Percentiles rank a stretch among this genome's conserved stretches.
phyloP scores from a whole-genome alignment of 768 basidiomycete species.

The Tulasnella sp. region DNA sequence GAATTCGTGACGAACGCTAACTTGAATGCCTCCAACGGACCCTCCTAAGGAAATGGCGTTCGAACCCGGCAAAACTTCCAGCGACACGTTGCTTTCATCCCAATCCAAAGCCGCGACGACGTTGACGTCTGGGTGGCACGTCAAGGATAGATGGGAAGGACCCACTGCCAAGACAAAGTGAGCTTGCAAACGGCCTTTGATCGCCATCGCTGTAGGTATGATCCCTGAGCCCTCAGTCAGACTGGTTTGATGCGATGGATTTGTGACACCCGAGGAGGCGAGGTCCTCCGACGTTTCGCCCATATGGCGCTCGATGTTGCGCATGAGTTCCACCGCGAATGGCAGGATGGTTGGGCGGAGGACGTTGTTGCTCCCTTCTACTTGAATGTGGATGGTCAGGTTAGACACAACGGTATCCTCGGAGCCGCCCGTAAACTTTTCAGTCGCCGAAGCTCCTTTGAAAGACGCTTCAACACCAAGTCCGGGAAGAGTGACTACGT shows the following conservation, averaged over 20 bases:
- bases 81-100: slow-evolving; percentile 89
- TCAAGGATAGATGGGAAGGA: slow-evolving; percentile 77
- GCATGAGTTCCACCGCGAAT: slow-evolving; percentile 74
- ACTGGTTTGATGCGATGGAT: slow-evolving; percentile 31
- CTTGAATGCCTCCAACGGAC: slow-evolving; percentile 73
- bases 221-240: slow-evolving; percentile 31
- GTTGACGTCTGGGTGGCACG: slow-evolving; percentile 87
- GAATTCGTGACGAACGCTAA: slow-evolving; percentile 65
- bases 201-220: slow-evolving; percentile 30
- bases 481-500: slow-evolving; percentile 51
- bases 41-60: slow-evolving; percentile 71
- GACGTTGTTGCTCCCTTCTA: slow-evolving; percentile 84
- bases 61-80: slow-evolving; percentile 71
- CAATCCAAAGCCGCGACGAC: slow-evolving; percentile 86
- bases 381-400: slow-evolving; percentile 78
- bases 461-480: slow-evolving; percentile 84
- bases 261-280: slow-evolving; percentile 3
- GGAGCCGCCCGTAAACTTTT: slow-evolving; percentile 39
- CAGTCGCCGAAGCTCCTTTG: slow-evolving; percentile 52
- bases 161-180: slow-evolving; percentile 90
- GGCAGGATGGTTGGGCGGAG: slow-evolving; percentile 78
- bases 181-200: slow-evolving; percentile 41
- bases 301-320: slow-evolving; percentile 66
- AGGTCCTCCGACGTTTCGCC: slow-evolving; percentile 42
- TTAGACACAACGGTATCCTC: slow-evolving; percentile 50